Percentiles rank a stretch among this genome's conserved stretches.
phyloP scores from a whole-genome alignment of 345 rosid species.

The Citrus reticulata region DNA sequence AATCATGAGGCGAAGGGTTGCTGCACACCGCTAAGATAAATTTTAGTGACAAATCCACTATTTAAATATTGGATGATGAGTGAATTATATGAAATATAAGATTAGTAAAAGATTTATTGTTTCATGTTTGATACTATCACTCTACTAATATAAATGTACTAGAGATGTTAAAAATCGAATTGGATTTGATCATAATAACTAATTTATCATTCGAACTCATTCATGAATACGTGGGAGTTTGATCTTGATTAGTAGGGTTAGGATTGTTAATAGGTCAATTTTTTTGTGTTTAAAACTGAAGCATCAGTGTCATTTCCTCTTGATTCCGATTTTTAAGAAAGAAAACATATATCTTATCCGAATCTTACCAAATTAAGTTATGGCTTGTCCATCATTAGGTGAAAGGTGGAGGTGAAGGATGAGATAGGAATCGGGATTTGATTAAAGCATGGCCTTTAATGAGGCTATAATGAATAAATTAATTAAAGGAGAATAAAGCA shows the following conservation, averaged over 20 bases:
- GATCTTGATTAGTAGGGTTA: background rate
- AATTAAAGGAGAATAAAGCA: background rate
- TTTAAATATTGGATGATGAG: too few species aligned
- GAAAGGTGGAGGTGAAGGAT: background rate
- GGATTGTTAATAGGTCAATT: background rate
- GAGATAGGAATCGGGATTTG: background rate
- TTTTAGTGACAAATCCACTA: too few species aligned
- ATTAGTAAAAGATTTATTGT: too few species aligned
- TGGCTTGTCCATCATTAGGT: background rate
- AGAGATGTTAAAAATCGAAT: too few species aligned
- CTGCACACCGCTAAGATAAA: too few species aligned
- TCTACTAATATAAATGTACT: too few species aligned
- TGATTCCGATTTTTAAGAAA: background rate
- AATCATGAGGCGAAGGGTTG: too few species aligned
- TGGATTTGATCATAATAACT: background rate
- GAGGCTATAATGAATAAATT: background rate
- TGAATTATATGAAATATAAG: rapidly evolving
- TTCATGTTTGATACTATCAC: background rate
- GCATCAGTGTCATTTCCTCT: background rate
- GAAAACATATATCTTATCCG: background rate
- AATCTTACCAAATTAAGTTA: conserved; percentile 1
- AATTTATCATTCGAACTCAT: background rate
- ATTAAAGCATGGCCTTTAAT: background rate
- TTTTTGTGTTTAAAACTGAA: background rate
- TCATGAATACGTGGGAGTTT: background rate